Evolutionary conservation across 2,329 filamentous ascomycete genomes (phyloP).

Genomic region (Fusarium albosuccineum): DNA sequence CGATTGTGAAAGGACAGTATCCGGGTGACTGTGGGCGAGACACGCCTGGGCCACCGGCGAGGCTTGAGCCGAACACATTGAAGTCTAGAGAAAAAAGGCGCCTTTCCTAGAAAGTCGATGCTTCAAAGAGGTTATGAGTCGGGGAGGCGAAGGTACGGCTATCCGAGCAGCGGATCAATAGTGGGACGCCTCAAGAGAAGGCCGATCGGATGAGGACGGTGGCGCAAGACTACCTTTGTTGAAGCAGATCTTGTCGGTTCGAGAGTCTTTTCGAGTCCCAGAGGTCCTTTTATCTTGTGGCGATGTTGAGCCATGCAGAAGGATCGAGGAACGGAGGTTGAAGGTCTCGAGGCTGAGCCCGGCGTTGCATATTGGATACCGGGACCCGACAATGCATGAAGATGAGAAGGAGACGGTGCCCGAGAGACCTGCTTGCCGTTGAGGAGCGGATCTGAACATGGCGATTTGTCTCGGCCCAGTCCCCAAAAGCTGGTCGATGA

Average conservation of each 20-base stretch:
- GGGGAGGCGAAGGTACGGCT: conserved; percentile 5
- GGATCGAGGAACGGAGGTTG: neutral
- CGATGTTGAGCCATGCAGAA: neutral
- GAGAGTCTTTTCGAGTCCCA: neutral
- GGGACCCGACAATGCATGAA: neutral
- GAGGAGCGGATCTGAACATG: neutral
- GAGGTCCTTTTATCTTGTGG: neutral
- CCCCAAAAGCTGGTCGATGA: neutral
- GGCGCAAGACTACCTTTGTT: conserved; percentile 7
- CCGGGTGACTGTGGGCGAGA: conserved; percentile 31
- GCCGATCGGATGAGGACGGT: conserved; percentile 4
- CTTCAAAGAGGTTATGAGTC: neutral
- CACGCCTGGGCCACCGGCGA: conserved; percentile 5
- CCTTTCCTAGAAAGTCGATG: neutral
- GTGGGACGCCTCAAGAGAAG: neutral
- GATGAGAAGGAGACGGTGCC: no score
- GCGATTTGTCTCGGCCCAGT: neutral
- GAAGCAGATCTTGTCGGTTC: no score
- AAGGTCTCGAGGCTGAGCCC: neutral
- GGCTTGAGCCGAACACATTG: neutral
- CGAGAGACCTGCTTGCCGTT: neutral
- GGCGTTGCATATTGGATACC: neutral
- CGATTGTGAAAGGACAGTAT: conserved; percentile 9
- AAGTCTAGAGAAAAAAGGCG: neutral
- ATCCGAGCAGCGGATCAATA: neutral